Conservation (phyloP, 2,329 filamentous ascomycete species). For the Endocalyx cinctus region DNA sequence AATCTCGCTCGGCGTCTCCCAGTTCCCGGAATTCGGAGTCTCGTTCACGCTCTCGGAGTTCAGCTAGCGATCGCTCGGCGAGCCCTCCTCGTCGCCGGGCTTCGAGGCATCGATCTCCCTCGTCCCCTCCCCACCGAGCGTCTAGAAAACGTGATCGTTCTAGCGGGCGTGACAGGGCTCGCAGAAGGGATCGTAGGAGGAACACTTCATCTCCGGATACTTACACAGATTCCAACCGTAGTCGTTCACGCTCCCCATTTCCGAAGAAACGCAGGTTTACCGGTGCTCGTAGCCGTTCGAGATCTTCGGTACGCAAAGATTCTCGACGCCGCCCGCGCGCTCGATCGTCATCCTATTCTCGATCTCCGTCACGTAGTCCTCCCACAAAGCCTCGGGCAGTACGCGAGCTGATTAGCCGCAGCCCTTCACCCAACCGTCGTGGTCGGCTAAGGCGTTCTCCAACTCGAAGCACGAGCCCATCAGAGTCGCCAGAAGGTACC, state of each 20-base stretch:
- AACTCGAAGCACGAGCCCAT: conserved; percentile 28
- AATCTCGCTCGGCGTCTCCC: conserved; percentile 32
- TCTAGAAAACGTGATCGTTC: conserved; percentile 26
- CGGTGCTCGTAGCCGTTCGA: conserved; percentile 42
- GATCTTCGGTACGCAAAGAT: conserved; percentile 32
- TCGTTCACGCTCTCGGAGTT: conserved; percentile 24
- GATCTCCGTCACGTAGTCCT: conserved; percentile 34
- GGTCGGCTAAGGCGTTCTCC: conserved; percentile 30
- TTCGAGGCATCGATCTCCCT: conserved; percentile 18
- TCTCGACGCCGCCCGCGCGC: conserved; percentile 35
- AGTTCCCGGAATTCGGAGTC: conserved; percentile 31
- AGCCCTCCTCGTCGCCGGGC: conserved; percentile 21
- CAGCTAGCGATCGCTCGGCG: conserved; percentile 17
- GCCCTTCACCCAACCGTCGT: conserved; percentile 29
- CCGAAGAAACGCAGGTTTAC: conserved; percentile 49
- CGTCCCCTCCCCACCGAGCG: conserved; percentile 20
- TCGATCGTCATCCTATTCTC: conserved; percentile 32
- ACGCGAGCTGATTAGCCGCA: conserved; percentile 30
- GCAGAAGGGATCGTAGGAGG: conserved; percentile 20
- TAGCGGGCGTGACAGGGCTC: conserved; percentile 17
- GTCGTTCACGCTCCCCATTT: conserved; percentile 34
- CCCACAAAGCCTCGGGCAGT: conserved; percentile 28
- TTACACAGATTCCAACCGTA: conserved; percentile 20
- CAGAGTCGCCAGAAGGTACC: conserved; percentile 13
- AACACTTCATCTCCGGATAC: conserved; percentile 24